phyloP scores from a whole-genome alignment of 306 rosid species.

The Elaeagnus macrophylla region DNA sequence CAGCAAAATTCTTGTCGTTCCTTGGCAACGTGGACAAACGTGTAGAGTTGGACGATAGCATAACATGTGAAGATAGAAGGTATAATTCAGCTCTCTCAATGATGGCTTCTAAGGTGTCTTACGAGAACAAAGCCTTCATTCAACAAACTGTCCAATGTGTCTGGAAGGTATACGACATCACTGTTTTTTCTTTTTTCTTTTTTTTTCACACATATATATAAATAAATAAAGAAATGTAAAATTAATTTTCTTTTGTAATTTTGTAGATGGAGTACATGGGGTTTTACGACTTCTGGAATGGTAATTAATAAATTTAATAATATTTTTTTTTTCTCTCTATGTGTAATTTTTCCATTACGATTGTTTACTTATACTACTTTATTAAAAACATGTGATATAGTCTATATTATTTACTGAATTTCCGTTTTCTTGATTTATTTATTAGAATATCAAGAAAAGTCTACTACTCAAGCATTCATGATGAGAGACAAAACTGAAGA shows the following conservation, averaged over 20 bases:
- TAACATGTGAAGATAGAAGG: constrained; percentile 33
- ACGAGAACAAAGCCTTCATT: constrained; percentile 48
- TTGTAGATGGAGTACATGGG: constrained; percentile 61
- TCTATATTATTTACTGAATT: too few species aligned
- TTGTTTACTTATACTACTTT: too few species aligned
- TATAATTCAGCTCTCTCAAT: constrained; percentile 41
- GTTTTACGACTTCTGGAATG: constrained; percentile 64
- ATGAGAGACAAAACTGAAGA: constrained; percentile 34
- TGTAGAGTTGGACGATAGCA: constrained; percentile 24
- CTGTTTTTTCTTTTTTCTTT: neutral
- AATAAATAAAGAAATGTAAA: neutral
- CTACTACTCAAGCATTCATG: constrained; percentile 53
- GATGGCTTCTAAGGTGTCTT: constrained; percentile 59
- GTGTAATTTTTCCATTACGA: too few species aligned
- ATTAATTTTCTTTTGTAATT: neutral
- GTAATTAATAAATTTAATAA: constrained; percentile 26
- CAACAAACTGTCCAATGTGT: constrained; percentile 17
- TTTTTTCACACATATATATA: neutral
- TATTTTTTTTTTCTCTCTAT: too few species aligned
- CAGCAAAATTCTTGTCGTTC: constrained; percentile 33
- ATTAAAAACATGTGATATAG: too few species aligned
- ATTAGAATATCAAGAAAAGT: constrained; percentile 52
- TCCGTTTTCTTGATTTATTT: neutral
- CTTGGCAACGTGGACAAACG: constrained; percentile 52
- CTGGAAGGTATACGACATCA: constrained; percentile 12